A percentile compares a stretch with the other conserved stretches of the same genome.
phyloP scores from a whole-genome alignment of 257 asterid species.

The Knoxia roxburghii region DNA sequence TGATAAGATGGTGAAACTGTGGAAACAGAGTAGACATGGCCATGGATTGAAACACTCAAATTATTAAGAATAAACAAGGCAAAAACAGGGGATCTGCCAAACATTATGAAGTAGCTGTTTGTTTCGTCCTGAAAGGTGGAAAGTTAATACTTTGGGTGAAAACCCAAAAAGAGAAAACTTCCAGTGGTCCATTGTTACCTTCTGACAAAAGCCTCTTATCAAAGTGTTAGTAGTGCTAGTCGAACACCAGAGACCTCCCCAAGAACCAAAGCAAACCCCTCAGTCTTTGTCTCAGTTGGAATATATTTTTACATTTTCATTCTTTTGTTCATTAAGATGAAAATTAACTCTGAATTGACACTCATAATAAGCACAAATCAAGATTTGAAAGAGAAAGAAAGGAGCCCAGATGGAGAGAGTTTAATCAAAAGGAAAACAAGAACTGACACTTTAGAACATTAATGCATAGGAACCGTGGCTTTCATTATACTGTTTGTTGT shows the following conservation, averaged over 20 bases:
- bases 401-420: constrained; percentile 1
- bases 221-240: constrained; percentile 48
- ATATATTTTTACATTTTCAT: no score
- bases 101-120: constrained; percentile 48
- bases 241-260: constrained; percentile 15
- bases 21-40: constrained; percentile 14
- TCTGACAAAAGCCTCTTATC: constrained; percentile 56
- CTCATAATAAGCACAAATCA: neutral
- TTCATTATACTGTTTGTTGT: constrained; percentile 38
- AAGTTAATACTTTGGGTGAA: constrained; percentile 80
- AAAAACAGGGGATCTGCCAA: constrained; percentile 40
- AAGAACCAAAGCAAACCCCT: neutral
- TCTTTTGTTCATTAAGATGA: no score
- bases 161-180: constrained; percentile 87
- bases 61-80: constrained; percentile 36
- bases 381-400: neutral
- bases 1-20: constrained; percentile 63
- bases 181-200: constrained; percentile 85
- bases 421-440: constrained; percentile 27
- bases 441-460: constrained; percentile 45
- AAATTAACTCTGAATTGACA: no score
- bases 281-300: neutral
- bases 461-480: constrained; percentile 41
- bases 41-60: constrained; percentile 13
- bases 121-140: constrained; percentile 64